These are phyloP conservation scores for Epichloe scottii DNA, from an alignment of 2,329 filamentous ascomycete species.

Conservation along the genomic window DNA sequence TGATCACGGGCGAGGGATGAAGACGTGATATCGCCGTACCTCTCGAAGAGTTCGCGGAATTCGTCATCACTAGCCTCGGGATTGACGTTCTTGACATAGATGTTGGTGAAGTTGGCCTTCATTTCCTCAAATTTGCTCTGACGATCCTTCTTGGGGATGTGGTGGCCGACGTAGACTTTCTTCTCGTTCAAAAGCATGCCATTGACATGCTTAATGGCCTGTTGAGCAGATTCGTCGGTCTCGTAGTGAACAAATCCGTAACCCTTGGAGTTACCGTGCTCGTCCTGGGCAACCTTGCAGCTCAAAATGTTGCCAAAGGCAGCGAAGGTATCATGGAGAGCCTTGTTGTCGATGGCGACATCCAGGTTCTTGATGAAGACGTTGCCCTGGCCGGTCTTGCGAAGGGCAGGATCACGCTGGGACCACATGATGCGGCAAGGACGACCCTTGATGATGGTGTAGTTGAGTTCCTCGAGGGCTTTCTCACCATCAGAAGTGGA, in stretches of 20 bases:
- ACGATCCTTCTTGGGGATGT: constrained; percentile 99
- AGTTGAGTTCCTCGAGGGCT: constrained; percentile 97
- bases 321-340: constrained; percentile 96
- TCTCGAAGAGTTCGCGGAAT: constrained; percentile 87
- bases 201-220: constrained; percentile 99
- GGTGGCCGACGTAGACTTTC: constrained; percentile 98
- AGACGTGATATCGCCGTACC: constrained; percentile 88
- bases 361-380: constrained; percentile 99
- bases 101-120: constrained; percentile 99
- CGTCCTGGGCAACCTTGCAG: constrained; percentile 99
- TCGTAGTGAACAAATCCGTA: constrained; percentile 99
- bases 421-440: constrained; percentile 99
- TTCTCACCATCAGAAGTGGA: constrained; percentile 92
- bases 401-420: constrained; percentile 94
- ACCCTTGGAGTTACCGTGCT: constrained; percentile 92
- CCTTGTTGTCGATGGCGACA: constrained; percentile 98
- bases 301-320: constrained; percentile 98
- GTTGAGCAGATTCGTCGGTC: constrained; percentile 90
- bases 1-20: constrained; percentile 81
- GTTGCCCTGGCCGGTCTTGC: constrained; percentile 98
- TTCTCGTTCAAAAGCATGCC: constrained; percentile 99
- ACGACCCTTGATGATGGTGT: constrained; percentile 96
- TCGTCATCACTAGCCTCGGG: constrained; percentile 79
- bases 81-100: constrained; percentile 98
- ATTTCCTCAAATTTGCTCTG: constrained; percentile 99